phyloP scores from a whole-genome alignment of 2,329 filamentous ascomycete species.

The Ascochyta clinopodiicola region DNA sequence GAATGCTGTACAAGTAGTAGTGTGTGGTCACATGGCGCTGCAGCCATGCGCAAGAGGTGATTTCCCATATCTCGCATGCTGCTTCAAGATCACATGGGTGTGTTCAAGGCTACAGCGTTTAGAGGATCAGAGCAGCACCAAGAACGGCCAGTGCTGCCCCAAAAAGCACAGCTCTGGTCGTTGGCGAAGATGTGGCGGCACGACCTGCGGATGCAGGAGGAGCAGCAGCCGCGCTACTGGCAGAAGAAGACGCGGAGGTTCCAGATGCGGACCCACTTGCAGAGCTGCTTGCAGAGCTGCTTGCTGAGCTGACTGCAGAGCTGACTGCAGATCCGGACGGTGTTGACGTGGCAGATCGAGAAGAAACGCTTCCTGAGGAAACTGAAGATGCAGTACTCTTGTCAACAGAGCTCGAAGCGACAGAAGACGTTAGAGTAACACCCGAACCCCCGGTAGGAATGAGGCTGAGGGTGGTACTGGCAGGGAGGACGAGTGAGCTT shows the following conservation, averaged over 20 bases:
- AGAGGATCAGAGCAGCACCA: constrained; percentile 22
- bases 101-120: not conserved
- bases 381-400: constrained; percentile 4
- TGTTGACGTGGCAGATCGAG: not conserved
- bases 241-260: constrained; percentile 4
- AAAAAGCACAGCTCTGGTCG: constrained; percentile 11
- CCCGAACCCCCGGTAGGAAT: constrained; percentile 2
- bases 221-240: constrained; percentile 13
- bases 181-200: constrained; percentile 3
- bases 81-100: not conserved
- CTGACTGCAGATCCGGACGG: constrained; percentile 5
- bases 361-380: constrained; percentile 11
- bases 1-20: not conserved
- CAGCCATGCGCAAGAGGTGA: not conserved
- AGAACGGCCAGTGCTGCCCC: constrained; percentile 14
- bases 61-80: not conserved
- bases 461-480: constrained; percentile 19
- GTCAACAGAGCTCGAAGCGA: not conserved
- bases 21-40: not conserved
- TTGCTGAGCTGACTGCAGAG: not conserved
- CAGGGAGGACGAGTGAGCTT: constrained; percentile 23
- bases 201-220: constrained; percentile 21
- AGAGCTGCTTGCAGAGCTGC: constrained; percentile 1
- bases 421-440: constrained; percentile 1
- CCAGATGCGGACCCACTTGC: not conserved